Evolutionary conservation across 1,284 basidiomycete species (phyloP), one percentile per base, ranked within the genome.

Genomic region (Cutaneotrichosporon dermatis): DNA sequence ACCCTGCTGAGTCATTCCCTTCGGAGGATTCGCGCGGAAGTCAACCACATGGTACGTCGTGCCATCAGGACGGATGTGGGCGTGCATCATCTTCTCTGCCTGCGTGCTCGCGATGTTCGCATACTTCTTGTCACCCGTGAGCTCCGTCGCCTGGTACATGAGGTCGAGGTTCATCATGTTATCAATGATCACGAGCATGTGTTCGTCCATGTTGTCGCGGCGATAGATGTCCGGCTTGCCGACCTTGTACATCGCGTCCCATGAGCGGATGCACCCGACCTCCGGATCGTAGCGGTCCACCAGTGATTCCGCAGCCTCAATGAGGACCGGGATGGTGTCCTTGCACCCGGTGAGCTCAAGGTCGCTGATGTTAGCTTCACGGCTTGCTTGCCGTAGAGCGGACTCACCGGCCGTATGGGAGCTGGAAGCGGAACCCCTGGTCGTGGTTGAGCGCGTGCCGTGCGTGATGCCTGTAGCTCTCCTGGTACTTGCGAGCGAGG

Each of bases 121-220:
- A 58, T 71, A 75, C 15, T 57, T 57, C n/a, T 53, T 34, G 58
- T 73, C 66, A 4, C 70, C 70, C 4, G 71, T 74, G 25, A 71
- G 57, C 16, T 70, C 58, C 6, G 68, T 66, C 3, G 67, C 72
- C 49, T 68, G 58, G 58, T 70, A 75, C 52, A 75, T 51, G 49
- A 75, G 57, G 56, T 74, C 72, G 6, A 75, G 69, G 54, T 75
- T 75, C 72, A 75, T 75, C 69, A 76, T 71, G 57, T 73, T 76
- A 65, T 76, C 74, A 43, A 76, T 73, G 57, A 76, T 76, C 13
- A 68, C 67, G 11, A 76, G 58, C 61, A 65, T 74, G 56, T 76
- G 74, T 58, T 73, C 64, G 49, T 72, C 55, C 65, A 51, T 61
- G 58, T 70, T 71, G n/a, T 70, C 65, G 11, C 7, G 35, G 16